Conservation (phyloP, 2,329 filamentous ascomycete genomes). For the Diaporthe citri region DNA sequence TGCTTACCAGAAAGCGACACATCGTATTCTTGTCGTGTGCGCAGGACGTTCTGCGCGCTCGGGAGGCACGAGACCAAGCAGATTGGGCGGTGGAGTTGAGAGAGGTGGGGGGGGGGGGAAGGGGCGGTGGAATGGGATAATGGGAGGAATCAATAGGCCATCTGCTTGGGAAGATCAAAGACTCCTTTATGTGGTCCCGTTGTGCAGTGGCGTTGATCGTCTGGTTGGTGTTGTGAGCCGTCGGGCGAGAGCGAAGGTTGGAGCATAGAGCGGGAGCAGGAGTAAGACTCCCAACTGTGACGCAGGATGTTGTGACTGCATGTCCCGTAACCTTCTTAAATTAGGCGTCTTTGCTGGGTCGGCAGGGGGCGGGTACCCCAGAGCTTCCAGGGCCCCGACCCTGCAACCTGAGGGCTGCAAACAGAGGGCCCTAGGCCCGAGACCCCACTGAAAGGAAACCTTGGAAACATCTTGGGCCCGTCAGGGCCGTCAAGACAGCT, state of each 20-base stretch:
- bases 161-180: neutral
- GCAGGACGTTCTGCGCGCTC: neutral
- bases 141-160: neutral
- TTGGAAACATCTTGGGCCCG: constrained; percentile 6
- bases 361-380: constrained; percentile 24
- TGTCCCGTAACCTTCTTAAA: constrained; percentile 23
- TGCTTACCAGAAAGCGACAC: constrained; percentile 70
- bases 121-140: neutral
- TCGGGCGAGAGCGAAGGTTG: neutral
- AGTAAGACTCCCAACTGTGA: constrained; percentile 18
- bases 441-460: constrained; percentile 13
- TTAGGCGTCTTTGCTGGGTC: neutral
- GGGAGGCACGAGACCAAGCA: neutral
- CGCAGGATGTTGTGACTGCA: constrained; percentile 22
- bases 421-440: constrained; percentile 20
- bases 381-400: constrained; percentile 3
- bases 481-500: neutral
- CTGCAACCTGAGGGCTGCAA: constrained; percentile 17
- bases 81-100: neutral
- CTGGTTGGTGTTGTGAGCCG: constrained; percentile 11
- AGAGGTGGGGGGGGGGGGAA: neutral
- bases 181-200: neutral
- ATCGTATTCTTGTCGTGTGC: constrained; percentile 49
- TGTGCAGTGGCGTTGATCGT: constrained; percentile 6
- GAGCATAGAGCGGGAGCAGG: neutral